Conservation (phyloP, 208 protist species). For the Trichomonas tenax region DNA sequence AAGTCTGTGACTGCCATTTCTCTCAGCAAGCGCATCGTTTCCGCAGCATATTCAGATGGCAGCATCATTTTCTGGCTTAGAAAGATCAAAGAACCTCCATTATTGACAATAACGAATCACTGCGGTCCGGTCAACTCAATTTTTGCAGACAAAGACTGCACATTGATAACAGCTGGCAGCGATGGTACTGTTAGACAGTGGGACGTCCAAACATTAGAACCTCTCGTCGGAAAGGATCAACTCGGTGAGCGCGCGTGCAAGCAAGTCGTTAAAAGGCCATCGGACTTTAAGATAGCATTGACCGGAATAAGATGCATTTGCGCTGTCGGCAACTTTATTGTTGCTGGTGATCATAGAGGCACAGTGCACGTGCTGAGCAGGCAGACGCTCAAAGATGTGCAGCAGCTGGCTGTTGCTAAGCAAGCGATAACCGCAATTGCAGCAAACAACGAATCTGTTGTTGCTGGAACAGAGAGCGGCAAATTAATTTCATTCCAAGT, state of each 20-base stretch:
- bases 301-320: neutral
- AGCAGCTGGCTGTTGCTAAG: neutral
- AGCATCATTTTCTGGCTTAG: neutral
- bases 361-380: neutral
- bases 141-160: neutral
- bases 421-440: neutral
- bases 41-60: neutral
- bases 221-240: neutral
- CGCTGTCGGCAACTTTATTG: neutral
- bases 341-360: neutral
- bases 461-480: neutral
- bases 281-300: neutral
- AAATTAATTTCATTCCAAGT: neutral
- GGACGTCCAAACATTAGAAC: neutral
- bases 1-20: neutral
- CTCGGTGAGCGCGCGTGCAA: neutral
- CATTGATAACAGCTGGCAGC: neutral
- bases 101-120: neutral
- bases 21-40: neutral
- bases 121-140: neutral
- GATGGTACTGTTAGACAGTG: neutral
- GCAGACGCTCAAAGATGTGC: neutral
- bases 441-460: neutral
- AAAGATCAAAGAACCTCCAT: neutral
- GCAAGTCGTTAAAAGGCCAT: neutral